Evolutionary conservation across 2,329 filamentous ascomycete species (phyloP), one percentile per base, ranked within the genome.

Genomic region (Sarocladium kiliense): DNA sequence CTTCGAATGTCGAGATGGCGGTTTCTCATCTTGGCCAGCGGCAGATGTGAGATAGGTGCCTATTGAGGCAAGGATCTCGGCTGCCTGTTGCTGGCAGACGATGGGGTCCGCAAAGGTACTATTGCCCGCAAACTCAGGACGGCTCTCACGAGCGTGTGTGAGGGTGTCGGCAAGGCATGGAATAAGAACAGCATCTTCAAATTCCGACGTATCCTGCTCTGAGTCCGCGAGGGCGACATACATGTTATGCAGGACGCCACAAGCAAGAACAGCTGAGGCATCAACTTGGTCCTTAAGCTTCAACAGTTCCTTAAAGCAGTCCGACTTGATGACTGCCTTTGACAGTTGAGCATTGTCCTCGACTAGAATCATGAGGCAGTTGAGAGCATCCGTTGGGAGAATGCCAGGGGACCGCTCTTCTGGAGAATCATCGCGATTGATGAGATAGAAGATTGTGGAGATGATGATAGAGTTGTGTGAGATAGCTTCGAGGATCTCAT

Each of bases 41-140:
- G 77, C 72, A 62, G 77, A 72, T 61, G 80, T 78, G 12, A 87
- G 70, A 45, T 73, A 76, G 2, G 82, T 86, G 41, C 82, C 83
- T 47, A 88, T 86, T 6, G 83, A 83, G 3, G 83, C 84, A 0
- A 86, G 71, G 16, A 84, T 80, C 66, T 87, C 82, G 0, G 88
- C 69, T 2, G 82, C 81, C 16, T 84, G 66, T 62, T 80, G 74
- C 53, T 80, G 66, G 37, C 77, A 73, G 58, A 81, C 78, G 7
- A 68, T 59, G 1, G 74, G 68, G 58, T 68, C 72, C 9, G 71
- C 70, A 55, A 51, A 51, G 4, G 47, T 51, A 16, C 47, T 27
- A 19, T 16, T 16, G 18, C 27, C 67, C 68, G 19, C 67, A 58
- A 30, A 68, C 72, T 34, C 74, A 59, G 21, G 61, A 54, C 37